Conservation (phyloP, 169 alveolate genomes). For the Nephromyces sp. region DNA sequence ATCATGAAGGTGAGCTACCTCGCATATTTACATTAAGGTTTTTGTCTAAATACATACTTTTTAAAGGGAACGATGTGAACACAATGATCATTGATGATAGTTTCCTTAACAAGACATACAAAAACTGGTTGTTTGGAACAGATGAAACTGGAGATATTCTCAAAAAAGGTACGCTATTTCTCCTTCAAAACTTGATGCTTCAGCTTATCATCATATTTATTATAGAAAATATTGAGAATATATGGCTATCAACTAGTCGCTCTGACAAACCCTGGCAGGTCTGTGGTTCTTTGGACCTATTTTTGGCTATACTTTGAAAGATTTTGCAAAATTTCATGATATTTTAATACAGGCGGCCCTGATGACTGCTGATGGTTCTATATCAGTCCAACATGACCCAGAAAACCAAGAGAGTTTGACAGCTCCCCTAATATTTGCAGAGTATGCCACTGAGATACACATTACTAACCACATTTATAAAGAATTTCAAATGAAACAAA, state of each 20-base stretch:
- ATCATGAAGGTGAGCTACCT: constrained; percentile 47
- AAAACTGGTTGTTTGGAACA: constrained; percentile 47
- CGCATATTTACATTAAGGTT: no score
- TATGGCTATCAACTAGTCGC: constrained; percentile 20
- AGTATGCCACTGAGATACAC: background rate
- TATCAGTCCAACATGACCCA: constrained; percentile 48
- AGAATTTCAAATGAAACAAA: no score
- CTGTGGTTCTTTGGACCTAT: background rate
- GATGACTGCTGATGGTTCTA: constrained; percentile 61
- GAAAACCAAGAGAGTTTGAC: constrained; percentile 46
- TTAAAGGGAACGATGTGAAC: constrained; percentile 26
- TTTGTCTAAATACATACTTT: no score
- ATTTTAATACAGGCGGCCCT: constrained; percentile 24
- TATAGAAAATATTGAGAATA: constrained; percentile 19
- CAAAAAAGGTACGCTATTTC: constrained; percentile 4
- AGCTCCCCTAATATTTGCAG: constrained; percentile 47
- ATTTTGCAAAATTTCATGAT: background rate
- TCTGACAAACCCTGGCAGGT: background rate
- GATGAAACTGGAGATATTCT: constrained; percentile 53
- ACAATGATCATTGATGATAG: constrained; percentile 47
- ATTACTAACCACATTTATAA: no score
- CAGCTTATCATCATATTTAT: no score
- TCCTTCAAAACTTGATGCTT: background rate
- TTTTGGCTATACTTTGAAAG: background rate
- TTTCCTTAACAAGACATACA: constrained; percentile 41